Evolutionary conservation across 1,284 basidiomycete genomes (phyloP), one percentile per base, ranked within the genome.

Genomic region (Porodaedalea pini): DNA sequence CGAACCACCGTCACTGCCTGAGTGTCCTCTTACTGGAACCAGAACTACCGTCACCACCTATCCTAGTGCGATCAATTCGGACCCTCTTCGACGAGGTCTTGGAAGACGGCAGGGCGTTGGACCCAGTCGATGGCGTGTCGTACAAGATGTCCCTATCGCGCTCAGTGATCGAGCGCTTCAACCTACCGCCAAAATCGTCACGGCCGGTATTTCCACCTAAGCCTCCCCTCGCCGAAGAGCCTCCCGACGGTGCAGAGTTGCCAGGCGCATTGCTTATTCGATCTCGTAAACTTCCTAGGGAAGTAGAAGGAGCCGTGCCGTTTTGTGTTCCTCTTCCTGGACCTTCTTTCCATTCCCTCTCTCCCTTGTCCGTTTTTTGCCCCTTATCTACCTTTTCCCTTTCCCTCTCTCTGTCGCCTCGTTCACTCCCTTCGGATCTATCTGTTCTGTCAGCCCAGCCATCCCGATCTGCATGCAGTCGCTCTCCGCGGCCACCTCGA

Each of bases 131-230:
- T 17, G 57, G 32, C 7, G 54, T 10, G 8, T 48, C 48, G 5
- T 25, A 8, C 15, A 41, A 15, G 19, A 10, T 32, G 34, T 60
- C 54, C 23, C 54, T 39, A 25, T 60, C 58, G 17, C 57, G 57
- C 10, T 59, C 88, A 67, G 84, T 79, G 41, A 76, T 68, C 4
- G 83, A 82, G 56, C 88, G 79, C 71, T 90, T 90, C 65, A 85
- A 77, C 27, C 65, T 59, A 58, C 70, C 78, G 60, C 87, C 85
- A 50, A 80, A 78, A 27, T 87, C 85, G 21, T 88, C 84, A 21
- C 45, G 31, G n/a, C 83, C 80, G 69, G 70, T 74, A 68, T 60
- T 65, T 47, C 44, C 56, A 43, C 61, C 58, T 48, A 61, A 51
- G 56, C 63, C 49, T n/a, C 27, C 48, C 17, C 43, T 25, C 23